Conservation (phyloP, 306 rosid species). For the Corylus heterophylla region DNA sequence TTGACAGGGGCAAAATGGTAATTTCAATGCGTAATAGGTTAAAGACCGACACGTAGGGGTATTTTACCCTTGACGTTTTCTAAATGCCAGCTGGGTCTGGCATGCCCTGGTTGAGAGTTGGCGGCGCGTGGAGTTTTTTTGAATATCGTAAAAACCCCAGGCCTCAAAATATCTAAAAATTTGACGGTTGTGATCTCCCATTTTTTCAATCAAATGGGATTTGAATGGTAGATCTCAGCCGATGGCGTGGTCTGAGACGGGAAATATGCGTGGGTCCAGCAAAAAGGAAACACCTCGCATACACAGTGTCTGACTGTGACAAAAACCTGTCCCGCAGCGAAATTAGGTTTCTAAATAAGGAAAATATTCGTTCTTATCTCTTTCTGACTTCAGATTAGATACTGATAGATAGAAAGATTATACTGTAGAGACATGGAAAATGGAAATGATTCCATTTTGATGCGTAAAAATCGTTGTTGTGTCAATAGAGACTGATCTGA, state of each 20-base stretch:
- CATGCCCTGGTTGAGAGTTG: not conserved
- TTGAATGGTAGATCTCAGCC: not conserved
- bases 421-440: no score
- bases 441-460: not conserved
- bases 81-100: slow-evolving; percentile 16
- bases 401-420: not conserved
- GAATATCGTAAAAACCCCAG: not conserved
- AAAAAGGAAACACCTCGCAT: no score
- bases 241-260: not conserved
- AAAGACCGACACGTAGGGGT: not conserved
- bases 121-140: slow-evolving; percentile 21
- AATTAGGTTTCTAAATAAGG: slow-evolving; percentile 17
- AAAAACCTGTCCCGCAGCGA: not conserved
- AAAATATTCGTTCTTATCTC: slow-evolving; percentile 43
- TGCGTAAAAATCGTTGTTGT: not conserved
- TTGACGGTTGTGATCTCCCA: not conserved
- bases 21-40: slow-evolving; percentile 10
- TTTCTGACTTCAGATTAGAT: not conserved
- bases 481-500: slow-evolving; percentile 18
- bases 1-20: slow-evolving; percentile 13
- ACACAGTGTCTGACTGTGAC: not conserved
- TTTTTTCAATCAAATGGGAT: no score
- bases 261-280: not conserved
- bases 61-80: not conserved
- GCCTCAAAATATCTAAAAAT: no score